Conservation (phyloP, 2,329 filamentous ascomycete genomes). For the Apiospora marii region DNA sequence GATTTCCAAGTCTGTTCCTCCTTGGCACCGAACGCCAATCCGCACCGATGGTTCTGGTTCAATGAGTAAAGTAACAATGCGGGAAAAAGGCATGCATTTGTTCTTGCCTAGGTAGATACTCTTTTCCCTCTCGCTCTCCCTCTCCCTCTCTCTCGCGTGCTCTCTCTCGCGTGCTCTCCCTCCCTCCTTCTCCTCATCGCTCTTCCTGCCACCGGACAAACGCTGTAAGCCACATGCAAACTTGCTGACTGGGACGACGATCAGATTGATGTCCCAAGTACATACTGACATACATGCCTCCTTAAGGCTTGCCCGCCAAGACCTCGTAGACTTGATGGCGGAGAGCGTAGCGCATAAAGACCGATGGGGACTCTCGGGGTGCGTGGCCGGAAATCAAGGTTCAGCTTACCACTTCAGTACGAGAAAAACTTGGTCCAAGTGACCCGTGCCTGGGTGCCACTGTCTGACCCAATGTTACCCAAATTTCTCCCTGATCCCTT, state of each 20-base stretch:
- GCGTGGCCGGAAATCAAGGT: constrained; percentile 23
- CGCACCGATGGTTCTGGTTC: neutral
- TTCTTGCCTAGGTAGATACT: too few species aligned
- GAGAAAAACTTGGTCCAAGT: constrained; percentile 28
- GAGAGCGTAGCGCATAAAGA: constrained; percentile 21
- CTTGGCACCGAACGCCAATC: neutral
- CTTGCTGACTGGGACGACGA: neutral
- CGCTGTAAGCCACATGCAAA: neutral
- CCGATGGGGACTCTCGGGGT: constrained; percentile 12
- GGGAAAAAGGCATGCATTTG: too few species aligned
- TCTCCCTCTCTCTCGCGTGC: too few species aligned
- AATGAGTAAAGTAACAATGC: neutral
- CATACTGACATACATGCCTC: too few species aligned
- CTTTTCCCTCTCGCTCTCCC: too few species aligned
- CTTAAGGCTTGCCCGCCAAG: constrained; percentile 6
- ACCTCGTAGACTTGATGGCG: constrained; percentile 15
- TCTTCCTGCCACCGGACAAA: neutral
- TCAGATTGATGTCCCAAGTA: neutral
- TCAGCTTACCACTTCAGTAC: constrained; percentile 26
- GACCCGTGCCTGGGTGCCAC: constrained; percentile 26
- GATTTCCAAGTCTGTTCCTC: neutral
- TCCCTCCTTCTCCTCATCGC: neutral
- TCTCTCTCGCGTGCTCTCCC: neutral
- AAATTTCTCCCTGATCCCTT: constrained; percentile 25
- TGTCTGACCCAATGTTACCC: constrained; percentile 27